These are phyloP conservation scores for Leccinum variicolor DNA, from an alignment of 768 basidiomycete species.

Conservation along the genomic window DNA sequence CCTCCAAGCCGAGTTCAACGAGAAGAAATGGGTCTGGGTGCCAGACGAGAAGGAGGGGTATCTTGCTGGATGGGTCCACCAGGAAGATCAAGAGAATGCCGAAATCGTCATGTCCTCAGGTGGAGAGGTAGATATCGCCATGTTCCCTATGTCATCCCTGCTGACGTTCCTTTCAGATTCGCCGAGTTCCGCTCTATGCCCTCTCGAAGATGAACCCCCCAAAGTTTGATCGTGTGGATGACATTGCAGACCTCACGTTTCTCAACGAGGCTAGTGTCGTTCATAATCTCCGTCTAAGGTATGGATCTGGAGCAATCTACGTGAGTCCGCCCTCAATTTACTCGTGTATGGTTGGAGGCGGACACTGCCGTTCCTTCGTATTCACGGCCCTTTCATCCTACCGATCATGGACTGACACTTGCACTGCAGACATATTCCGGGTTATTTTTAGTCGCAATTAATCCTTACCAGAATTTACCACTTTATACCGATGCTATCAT, in stretches of 20 bases:
- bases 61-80: conserved; percentile 89
- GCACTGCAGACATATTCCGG: conserved; percentile 81
- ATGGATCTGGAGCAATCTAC: conserved; percentile 89
- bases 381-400: conserved; percentile 2
- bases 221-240: conserved; percentile 96
- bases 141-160: background rate
- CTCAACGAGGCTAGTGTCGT: conserved; percentile 98
- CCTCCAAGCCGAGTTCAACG: conserved; percentile 93
- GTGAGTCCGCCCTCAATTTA: conserved; percentile 45
- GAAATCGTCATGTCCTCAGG: conserved; percentile 83
- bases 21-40: conserved; percentile 99
- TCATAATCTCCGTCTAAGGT: conserved; percentile 92
- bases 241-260: conserved; percentile 97
- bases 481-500: conserved; percentile 88
- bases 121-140: conserved; percentile 59
- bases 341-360: background rate
- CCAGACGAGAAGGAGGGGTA: conserved; percentile 92
- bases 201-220: conserved; percentile 97
- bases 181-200: conserved; percentile 71
- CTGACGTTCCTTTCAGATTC: conserved; percentile 41
- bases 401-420: conserved; percentile 11
- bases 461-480: conserved; percentile 91
- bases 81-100: conserved; percentile 78
- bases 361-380: conserved; percentile 1
- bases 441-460: conserved; percentile 96